Evolutionary conservation across 2,329 filamentous ascomycete species (phyloP).

Genomic region (Mariannaea sp.): DNA sequence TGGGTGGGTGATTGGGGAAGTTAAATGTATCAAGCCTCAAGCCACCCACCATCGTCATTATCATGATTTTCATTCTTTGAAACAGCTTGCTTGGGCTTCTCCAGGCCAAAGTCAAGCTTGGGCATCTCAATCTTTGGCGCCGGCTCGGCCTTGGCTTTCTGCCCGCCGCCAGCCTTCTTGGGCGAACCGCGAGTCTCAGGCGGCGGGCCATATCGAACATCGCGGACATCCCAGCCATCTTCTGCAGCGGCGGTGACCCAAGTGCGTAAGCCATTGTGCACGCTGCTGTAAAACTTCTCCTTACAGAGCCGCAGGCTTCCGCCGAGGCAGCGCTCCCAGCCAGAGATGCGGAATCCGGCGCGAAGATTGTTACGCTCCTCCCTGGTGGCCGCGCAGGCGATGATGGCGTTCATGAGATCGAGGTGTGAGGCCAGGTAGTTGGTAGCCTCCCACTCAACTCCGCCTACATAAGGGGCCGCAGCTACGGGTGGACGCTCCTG

Average conservation of each 20-base stretch:
- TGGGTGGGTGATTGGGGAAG: slow-evolving; percentile 8
- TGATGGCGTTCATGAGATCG: slow-evolving; percentile 87
- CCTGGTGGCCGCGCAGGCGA: slow-evolving; percentile 75
- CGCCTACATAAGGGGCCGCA: slow-evolving; percentile 93
- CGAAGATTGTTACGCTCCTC: slow-evolving; percentile 78
- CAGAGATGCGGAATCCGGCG: slow-evolving; percentile 77
- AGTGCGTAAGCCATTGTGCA: slow-evolving; percentile 85
- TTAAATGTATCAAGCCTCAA: slow-evolving; percentile 35
- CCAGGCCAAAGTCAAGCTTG: slow-evolving; percentile 56
- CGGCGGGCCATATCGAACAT: slow-evolving; percentile 75
- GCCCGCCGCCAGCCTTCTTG: slow-evolving; percentile 42
- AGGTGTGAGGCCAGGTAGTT: slow-evolving; percentile 94
- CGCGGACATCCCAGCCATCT: slow-evolving; percentile 84
- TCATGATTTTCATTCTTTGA: slow-evolving; percentile 39
- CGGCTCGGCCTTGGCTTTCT: slow-evolving; percentile 58
- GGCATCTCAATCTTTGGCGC: slow-evolving; percentile 67
- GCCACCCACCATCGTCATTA: slow-evolving; percentile 42
- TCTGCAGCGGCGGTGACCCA: slow-evolving; percentile 89
- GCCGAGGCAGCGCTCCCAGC: slow-evolving; percentile 90
- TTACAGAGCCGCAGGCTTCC: slow-evolving; percentile 87
- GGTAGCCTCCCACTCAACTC: slow-evolving; percentile 98
- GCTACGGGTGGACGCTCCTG: slow-evolving; percentile 86
- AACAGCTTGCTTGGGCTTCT: slow-evolving; percentile 36
- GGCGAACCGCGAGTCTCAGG: slow-evolving; percentile 40
- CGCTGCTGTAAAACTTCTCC: slow-evolving; percentile 93